phyloP scores from a whole-genome alignment of 169 alveolate species.

The Toxoplasma gondii region DNA sequence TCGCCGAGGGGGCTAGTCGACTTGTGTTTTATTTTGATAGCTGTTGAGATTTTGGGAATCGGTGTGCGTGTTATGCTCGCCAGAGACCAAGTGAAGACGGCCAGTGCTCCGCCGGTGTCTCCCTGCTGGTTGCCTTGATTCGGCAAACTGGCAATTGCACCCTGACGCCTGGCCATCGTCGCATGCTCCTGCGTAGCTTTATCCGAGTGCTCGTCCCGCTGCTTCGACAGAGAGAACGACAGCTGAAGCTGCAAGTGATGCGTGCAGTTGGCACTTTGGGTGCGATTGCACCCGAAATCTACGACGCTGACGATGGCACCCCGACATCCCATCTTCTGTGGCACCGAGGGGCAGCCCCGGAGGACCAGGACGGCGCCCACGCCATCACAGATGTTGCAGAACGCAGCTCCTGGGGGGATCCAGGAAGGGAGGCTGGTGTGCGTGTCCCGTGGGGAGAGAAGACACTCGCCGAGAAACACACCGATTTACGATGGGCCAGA shows the following conservation, averaged over 20 bases:
- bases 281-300: not conserved
- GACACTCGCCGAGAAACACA: not conserved
- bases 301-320: not conserved
- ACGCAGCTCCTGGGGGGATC: not conserved
- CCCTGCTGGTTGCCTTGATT: conserved; percentile 21
- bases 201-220: not conserved
- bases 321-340: not conserved
- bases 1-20: too few species aligned
- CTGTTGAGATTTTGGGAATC: too few species aligned
- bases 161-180: not conserved
- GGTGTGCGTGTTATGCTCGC: not conserved
- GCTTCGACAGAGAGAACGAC: not conserved
- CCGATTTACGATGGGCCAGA: not conserved
- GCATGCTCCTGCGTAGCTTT: conserved; percentile 8
- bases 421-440: not conserved
- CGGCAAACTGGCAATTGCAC: conserved; percentile 8
- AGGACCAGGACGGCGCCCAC: not conserved
- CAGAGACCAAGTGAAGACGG: conserved; percentile 13
- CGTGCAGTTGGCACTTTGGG: conserved; percentile 30
- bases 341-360: not conserved
- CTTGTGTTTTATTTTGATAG: too few species aligned
- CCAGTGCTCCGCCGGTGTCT: not conserved
- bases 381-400: not conserved
- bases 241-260: conserved; percentile 1
- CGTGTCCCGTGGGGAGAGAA: not conserved